phyloP scores from a whole-genome alignment of 2,329 filamentous ascomycete species.

The Colletotrichum sp. region DNA sequence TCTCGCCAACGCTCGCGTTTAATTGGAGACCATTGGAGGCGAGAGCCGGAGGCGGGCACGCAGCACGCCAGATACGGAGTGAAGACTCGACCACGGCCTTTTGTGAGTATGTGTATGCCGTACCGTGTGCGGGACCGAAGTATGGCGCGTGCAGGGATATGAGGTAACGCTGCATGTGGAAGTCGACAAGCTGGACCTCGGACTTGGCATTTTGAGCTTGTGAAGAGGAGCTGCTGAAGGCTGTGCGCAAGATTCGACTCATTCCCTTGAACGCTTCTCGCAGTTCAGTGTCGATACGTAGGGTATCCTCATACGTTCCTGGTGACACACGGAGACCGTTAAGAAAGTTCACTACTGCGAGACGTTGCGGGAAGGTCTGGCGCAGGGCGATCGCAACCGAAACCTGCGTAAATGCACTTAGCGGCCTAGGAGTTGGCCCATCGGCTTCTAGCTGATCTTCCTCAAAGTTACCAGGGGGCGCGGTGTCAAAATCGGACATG shows the following conservation, averaged over 20 bases:
- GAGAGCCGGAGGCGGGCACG: conserved; percentile 32
- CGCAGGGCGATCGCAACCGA: conserved; percentile 47
- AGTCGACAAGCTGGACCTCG: conserved; percentile 50
- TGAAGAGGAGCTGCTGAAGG: conserved; percentile 5
- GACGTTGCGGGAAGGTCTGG: conserved; percentile 45
- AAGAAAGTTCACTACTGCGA: conserved; percentile 46
- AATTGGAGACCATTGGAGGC: conserved; percentile 1
- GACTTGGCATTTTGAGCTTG: conserved; percentile 34
- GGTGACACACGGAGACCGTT: conserved; percentile 42
- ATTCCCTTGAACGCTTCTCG: conserved; percentile 47
- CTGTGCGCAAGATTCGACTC: conserved; percentile 33
- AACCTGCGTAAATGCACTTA: conserved; percentile 41
- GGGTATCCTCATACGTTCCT: conserved; percentile 47
- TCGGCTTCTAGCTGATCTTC: conserved; percentile 50
- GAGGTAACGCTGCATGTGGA: conserved; percentile 59
- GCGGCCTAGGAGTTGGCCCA: conserved; percentile 34
- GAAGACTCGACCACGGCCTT: conserved; percentile 53
- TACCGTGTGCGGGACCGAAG: conserved; percentile 43
- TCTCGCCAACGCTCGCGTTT: neutral
- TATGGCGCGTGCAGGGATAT: conserved; percentile 61
- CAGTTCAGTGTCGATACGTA: conserved; percentile 48
- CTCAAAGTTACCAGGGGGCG: conserved; percentile 52
- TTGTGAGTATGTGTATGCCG: conserved; percentile 55
- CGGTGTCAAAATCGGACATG: conserved; percentile 52
- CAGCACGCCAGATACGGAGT: conserved; percentile 49